A percentile compares a stretch with the other conserved stretches of the same genome.
Evolutionary conservation across 768 basidiomycete species (phyloP).

Genomic region (Boletus coccyginus): DNA sequence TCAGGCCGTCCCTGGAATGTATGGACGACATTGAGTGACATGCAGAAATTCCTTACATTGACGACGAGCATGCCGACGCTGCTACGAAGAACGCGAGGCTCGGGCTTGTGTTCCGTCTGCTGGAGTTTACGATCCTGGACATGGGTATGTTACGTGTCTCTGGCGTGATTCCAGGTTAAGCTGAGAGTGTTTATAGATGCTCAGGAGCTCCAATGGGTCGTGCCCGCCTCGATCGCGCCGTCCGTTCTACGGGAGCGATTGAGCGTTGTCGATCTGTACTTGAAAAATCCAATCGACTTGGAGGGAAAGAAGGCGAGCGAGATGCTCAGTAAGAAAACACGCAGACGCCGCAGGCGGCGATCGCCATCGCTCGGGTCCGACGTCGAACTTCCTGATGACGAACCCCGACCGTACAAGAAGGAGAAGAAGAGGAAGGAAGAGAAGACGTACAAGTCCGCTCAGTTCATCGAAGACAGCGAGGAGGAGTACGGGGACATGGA

Average conservation of each 20-base stretch:
- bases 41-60: conserved; percentile 73
- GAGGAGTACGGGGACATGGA: conserved; percentile 79
- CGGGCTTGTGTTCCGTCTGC: conserved; percentile 81
- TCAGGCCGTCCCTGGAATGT: conserved; percentile 4
- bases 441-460: conserved; percentile 80
- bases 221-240: conserved; percentile 70
- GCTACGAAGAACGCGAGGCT: conserved; percentile 75
- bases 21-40: not conserved
- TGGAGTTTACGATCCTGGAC: conserved; percentile 63
- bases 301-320: conserved; percentile 73
- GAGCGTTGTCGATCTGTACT: conserved; percentile 79
- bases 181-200: conserved; percentile 41
- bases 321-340: conserved; percentile 64
- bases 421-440: conserved; percentile 63
- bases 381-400: conserved; percentile 34
- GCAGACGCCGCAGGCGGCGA: conserved; percentile 49
- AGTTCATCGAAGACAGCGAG: conserved; percentile 92
- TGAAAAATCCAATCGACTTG: conserved; percentile 77
- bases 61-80: conserved; percentile 72
- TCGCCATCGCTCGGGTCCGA: conserved; percentile 49
- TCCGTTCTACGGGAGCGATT: conserved; percentile 65
- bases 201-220: conserved; percentile 80
- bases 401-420: conserved; percentile 35
- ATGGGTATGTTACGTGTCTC: conserved; percentile 49
- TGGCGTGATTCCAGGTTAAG: not conserved